Evolutionary conservation across 352 stramenopile genomes (phyloP), one percentile per base, ranked within the genome.

Genomic region (Globisporangium cederbergense): DNA sequence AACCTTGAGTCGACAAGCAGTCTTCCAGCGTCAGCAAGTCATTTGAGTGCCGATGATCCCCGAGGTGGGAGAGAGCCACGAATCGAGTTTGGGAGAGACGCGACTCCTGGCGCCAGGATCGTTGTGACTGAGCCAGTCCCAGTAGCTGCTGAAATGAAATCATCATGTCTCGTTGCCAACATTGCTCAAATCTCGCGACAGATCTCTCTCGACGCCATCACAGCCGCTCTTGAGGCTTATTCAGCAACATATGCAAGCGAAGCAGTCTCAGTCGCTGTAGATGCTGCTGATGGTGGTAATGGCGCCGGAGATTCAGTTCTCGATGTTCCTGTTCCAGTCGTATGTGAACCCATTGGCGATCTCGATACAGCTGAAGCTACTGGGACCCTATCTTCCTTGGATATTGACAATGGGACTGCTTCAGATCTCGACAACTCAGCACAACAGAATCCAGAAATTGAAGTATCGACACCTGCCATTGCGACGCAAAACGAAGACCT

Each of bases 171-270:
- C 2, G 36, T 63, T 10, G 36, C 50, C 22, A 47, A 55, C 20
- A 22, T 68, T 20, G 62, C 22, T 47, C 25, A 42, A 22, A 4
- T 38, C 13, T 68, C 54, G 0, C 9, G 16, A 28, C 42, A 54
- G 47, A 16, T 68, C 10, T 64, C 62, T 3, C 22, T 38, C 14
- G 55, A 62, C 40, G 42, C 45, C 22, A 50, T 42, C 9, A 46
- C 47, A 25, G 18, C 34, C 40, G 62, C 62, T 3, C 62, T 68
- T 9, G 55, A 59, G 14, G 28, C 30, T 16, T 68, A 60, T 52
- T 36, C 55, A 46, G 55, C 47, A 36, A 38, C 25, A 16, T 46
- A n/a, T 5, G 11, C 28, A 32, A 40, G 25, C 13, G 47, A n/a
- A 16, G 18, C 14, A 11, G 25, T 7, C 7, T 13, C 43, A 42